Evolutionary conservation across 208 protist genomes (phyloP), one percentile per base, ranked within the genome.

Genomic region (Acanthamoeba lenticulata): DNA sequence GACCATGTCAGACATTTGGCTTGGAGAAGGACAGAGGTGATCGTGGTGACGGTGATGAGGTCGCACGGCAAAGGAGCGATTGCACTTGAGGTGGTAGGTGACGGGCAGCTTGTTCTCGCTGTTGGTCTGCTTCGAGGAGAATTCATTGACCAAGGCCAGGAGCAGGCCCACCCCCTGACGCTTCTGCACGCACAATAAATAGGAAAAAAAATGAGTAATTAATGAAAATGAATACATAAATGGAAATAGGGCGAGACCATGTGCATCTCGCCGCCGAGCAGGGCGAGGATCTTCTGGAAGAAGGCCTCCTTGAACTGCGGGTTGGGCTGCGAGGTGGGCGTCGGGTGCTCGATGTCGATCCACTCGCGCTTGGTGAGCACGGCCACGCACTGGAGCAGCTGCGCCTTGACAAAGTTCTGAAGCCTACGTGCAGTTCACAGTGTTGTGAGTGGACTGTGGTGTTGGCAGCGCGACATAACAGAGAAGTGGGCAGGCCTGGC

Each of bases 71-170:
- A 85, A 85, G 6, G 74, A 57, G 40, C 74, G 74, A 21, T 55
- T 85, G 45, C 74, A 85, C 40, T 85, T 45, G 45, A 85, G 17
- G 74, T 85, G 74, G 29, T 85, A 85, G 24, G 74, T 85, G 40
- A 34, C 27, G 45, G 74, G 74, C 29, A 85, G 74, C 74, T 85
- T 85, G 74, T 19, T 85, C 17, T 85, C 74, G 44, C 45, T 85
- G 74, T 45, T 85, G 27, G 44, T 27, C 29, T 45, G 45, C 45
- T 85, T 85, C 21, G 45, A 85, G 27, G 74, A 85, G 74, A 85
- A 85, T 24, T 85, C 74, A 36, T 45, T 85, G 34, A 85, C 74
- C 45, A 85, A 34, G 13, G 74, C 74, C 4, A 57, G 74, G 6
- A 85, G 34, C 40, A 85, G 74, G 27, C 74, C 45, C 45, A 85